phyloP scores from a whole-genome alignment of 108 stramenopile genomes.

The Nannochloropsis salina region DNA sequence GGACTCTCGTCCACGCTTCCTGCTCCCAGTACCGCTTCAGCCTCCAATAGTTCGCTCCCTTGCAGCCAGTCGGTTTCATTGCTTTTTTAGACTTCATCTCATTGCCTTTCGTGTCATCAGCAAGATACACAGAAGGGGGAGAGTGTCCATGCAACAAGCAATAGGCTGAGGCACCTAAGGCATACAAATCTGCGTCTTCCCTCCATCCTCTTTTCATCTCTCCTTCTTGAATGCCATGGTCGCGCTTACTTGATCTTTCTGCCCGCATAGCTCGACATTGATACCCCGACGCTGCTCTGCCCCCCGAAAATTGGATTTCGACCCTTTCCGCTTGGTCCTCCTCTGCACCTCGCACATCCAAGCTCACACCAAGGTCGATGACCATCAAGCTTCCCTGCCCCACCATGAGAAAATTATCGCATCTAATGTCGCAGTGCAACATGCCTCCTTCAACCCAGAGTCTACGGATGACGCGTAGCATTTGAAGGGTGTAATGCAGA shows the following conservation, averaged over 20 bases:
- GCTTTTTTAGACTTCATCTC: background rate
- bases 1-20: background rate
- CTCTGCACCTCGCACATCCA: background rate
- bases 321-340: background rate
- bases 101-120: background rate
- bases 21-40: conserved; percentile 19
- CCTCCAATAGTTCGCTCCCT: background rate
- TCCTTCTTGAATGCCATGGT: background rate
- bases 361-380: background rate
- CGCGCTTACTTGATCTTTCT: background rate
- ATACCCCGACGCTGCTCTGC: conserved; percentile 11
- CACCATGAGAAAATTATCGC: background rate
- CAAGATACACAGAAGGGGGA: background rate
- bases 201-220: background rate
- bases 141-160: conserved; percentile 3
- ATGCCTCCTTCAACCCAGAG: background rate
- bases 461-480: background rate
- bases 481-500: conserved; percentile 2
- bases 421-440: background rate
- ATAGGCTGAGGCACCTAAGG: background rate
- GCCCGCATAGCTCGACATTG: conserved; percentile 2
- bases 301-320: background rate
- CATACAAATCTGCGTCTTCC: conserved; percentile 17
- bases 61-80: background rate
- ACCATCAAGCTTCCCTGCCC: background rate